Base-by-base conservation (phyloP, 164 flowering plant species). In the Chimonanthus praecox region DNA sequence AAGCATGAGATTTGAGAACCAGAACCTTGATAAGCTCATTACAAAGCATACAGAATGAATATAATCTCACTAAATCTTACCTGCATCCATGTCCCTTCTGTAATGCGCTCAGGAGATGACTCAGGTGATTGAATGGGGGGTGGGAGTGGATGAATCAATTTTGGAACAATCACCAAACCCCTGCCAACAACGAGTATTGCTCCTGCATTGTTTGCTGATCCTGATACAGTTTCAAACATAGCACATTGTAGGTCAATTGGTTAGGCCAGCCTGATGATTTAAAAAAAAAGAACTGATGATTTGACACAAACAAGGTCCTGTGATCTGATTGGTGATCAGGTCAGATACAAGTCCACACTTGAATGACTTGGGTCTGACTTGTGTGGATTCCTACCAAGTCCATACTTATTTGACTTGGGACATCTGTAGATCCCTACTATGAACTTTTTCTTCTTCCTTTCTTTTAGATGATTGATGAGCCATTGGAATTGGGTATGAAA, bases 131-230 rank as follows among this genome's bases (percentile, higher is more conserved):
- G 92, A 72, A 93, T 80, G 15, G 99, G 98, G 69, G 99, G 99
- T n/a, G 99, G 99, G 76, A 96, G 75, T 21, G 98, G 99, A 88
- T 96, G 99, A 77, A 96, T 96, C 82, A 96, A 78, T 76, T 96
- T 96, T 47, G 99, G 99, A 68, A 96, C 98, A 71, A 96, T 85
- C 3, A 94, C 98, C 75, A 96, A 82, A 1, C 92, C 98, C 80
- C 99, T 85, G 18, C 99, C 99, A 71, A 96, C 85, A 0, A 96
- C 98, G 74, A 96, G 77, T 81, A 96, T 92, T 47, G 97, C 97
- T 68, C 97, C 97, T 49, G 97, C 97, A 85, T 92, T 92, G 83
- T 92, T 92, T 68, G 99, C 99, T 70, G 99, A 90, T 73, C 99
- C 99, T 96, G 81, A 61, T 44, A 58, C 68, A 81, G 4, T 33